Conservation (phyloP, 805 yeast species). For the Saccharomycopsis sp. region DNA sequence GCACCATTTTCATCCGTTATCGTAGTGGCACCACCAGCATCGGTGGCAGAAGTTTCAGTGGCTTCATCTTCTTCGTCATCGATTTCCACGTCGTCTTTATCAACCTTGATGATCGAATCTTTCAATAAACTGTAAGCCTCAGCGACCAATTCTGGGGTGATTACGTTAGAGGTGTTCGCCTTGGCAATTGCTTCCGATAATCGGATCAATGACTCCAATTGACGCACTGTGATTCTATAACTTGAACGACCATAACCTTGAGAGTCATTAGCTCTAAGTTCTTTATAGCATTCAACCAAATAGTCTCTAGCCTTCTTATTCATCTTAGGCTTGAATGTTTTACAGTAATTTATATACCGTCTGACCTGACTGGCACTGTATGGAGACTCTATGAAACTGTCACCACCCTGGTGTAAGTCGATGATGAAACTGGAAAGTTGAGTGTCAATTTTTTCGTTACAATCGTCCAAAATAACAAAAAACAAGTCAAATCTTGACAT, state of each 20-base stretch:
- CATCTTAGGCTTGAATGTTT: conserved; percentile 87
- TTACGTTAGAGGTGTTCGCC: conserved; percentile 88
- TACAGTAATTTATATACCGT: conserved; percentile 85
- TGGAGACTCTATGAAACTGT: conserved; percentile 85
- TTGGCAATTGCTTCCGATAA: conserved; percentile 94
- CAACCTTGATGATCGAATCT: conserved; percentile 89
- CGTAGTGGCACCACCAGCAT: conserved; percentile 16
- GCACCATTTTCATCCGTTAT: conserved; percentile 7
- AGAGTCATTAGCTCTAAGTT: conserved; percentile 82
- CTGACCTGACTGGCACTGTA: conserved; percentile 81
- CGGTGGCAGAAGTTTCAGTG: conserved; percentile 20
- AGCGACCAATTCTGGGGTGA: conserved; percentile 77
- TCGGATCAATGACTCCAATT: conserved; percentile 88
- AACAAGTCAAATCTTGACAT: conserved; percentile 97
- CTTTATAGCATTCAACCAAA: conserved; percentile 74
- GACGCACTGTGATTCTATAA: conserved; percentile 94
- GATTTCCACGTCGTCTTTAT: conserved; percentile 84
- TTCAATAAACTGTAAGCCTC: conserved; percentile 88
- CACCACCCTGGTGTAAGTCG: conserved; percentile 83
- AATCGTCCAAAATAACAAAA: conserved; percentile 90
- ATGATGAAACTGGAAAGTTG: conserved; percentile 90
- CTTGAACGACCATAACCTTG: conserved; percentile 81
- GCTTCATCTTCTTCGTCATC: conserved; percentile 50
- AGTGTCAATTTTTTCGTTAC: conserved; percentile 85
- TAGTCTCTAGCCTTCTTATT: conserved; percentile 72